Percentiles rank a stretch among this genome's conserved stretches.
Evolutionary conservation across 257 asterid genomes (phyloP).

Genomic region (Apocynum venetum): DNA sequence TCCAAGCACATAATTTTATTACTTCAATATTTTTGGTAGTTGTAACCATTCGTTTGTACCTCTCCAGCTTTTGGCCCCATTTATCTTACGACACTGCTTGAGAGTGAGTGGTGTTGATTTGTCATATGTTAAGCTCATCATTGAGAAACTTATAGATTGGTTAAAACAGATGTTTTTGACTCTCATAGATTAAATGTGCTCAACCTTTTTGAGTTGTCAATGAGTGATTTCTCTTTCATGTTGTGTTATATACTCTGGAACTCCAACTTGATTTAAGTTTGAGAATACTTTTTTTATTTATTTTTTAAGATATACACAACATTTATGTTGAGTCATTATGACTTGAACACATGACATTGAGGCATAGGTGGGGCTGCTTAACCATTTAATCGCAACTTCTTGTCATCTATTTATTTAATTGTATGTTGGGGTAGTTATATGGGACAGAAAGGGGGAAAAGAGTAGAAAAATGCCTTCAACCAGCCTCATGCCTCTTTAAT

Average conservation of each 20-base stretch:
- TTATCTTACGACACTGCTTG: background rate
- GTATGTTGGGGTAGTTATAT: too few relatives aligned
- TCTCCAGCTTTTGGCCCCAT: background rate
- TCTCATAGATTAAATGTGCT: background rate
- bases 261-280: background rate
- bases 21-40: background rate
- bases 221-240: background rate
- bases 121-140: background rate
- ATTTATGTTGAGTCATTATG: too few relatives aligned
- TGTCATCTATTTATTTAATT: too few relatives aligned
- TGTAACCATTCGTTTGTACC: slow-evolving; percentile 35
- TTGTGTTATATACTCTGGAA: background rate
- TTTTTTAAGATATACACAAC: too few relatives aligned
- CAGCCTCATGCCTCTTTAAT: too few relatives aligned
- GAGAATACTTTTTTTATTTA: too few relatives aligned
- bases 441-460: too few relatives aligned
- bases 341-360: too few relatives aligned
- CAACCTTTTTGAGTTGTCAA: background rate
- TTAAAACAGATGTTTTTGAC: background rate
- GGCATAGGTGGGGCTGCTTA: too few relatives aligned
- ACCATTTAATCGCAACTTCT: too few relatives aligned
- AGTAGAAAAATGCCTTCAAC: too few relatives aligned
- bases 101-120: background rate
- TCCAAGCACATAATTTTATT: background rate
- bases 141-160: background rate